phyloP scores from a whole-genome alignment of 1,284 basidiomycete genomes.

The Filobasidium uniguttulatum region DNA sequence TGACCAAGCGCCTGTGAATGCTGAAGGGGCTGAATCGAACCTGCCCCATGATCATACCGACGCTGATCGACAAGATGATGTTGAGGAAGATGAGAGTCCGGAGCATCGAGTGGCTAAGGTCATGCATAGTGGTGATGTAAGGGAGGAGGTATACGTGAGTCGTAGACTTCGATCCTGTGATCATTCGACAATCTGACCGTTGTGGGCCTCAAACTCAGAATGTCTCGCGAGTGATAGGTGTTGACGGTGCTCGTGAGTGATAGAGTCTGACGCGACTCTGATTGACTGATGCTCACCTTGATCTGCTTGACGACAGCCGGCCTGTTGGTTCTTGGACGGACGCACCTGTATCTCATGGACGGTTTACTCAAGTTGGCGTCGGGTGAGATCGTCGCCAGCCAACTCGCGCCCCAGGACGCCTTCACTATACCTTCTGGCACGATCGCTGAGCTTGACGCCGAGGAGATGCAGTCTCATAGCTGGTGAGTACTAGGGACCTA shows the following conservation, averaged over 20 bases:
- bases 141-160: conserved; percentile 53
- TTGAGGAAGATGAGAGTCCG: conserved; percentile 54
- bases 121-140: conserved; percentile 74
- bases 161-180: neutral
- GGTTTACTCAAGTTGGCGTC: conserved; percentile 76
- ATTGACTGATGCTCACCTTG: neutral
- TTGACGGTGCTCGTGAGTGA: conserved; percentile 63
- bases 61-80: conserved; percentile 57
- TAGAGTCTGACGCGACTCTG: neutral
- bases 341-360: conserved; percentile 80
- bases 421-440: conserved; percentile 70
- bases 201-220: conserved; percentile 38
- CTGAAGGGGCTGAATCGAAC: conserved; percentile 45
- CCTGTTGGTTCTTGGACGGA: conserved; percentile 68
- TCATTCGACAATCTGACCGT: conserved; percentile 10
- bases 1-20: too few species aligned
- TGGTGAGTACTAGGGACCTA: conserved; percentile 45
- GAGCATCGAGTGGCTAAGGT: conserved; percentile 38
- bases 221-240: conserved; percentile 68
- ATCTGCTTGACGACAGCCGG: conserved; percentile 45
- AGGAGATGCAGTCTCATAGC: conserved; percentile 54
- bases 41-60: conserved; percentile 4
- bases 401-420: conserved; percentile 67
- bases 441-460: conserved; percentile 59
- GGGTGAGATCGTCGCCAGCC: conserved; percentile 78